Evolutionary conservation across 495 filamentous ascomycete species (phyloP), one percentile per base, ranked within the genome.

Genomic region (Trichoderma gamsii): DNA sequence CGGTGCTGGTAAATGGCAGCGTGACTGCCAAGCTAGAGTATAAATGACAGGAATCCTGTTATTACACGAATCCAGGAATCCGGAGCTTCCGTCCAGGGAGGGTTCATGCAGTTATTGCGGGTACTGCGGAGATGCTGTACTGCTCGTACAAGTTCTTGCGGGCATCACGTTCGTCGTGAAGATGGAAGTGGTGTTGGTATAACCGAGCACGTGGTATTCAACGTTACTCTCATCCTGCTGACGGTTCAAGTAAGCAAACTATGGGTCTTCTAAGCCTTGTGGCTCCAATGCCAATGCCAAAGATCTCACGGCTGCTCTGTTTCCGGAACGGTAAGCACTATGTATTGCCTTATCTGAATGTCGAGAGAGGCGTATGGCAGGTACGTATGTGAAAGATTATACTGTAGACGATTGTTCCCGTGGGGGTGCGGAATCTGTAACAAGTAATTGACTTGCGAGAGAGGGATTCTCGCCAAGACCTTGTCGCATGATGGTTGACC

Each of bases 241-340:
- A 32, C 56, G n/a, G 25, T 23, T 61, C 25, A 16, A 29, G 56
- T 61, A 18, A 61, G 56, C 56, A 18, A 25, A 16, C 4, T 61
- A 61, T 61, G 56, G 9, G 35, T 29, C 56, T 29, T 61, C 56
- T 56, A 27, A 61, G 56, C 56, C 56, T 32, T 32, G 56, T 61
- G 16, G 21, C 51, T 18, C 11, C 11, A 15, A 35, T 61, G 56
- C 11, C 11, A 15, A 35, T 61, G 56, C 12, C 9, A 16, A 52
- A 61, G 25, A 18, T 29, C 18, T 4, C n/a, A 8, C 29, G 56
- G 12, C 52, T 61, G 18, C 9, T 35, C 56, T 32, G 12, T 61
- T 29, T 13, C 25, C 27, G 12, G 11, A 18, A 15, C 16, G 12
- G 27, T 61, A 61, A 61, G 56, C 56, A 61, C 27, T 61, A 61